Evolutionary conservation across 1,284 basidiomycete genomes (phyloP), one percentile per base, ranked within the genome.

Genomic region (Meripilus lineatus): DNA sequence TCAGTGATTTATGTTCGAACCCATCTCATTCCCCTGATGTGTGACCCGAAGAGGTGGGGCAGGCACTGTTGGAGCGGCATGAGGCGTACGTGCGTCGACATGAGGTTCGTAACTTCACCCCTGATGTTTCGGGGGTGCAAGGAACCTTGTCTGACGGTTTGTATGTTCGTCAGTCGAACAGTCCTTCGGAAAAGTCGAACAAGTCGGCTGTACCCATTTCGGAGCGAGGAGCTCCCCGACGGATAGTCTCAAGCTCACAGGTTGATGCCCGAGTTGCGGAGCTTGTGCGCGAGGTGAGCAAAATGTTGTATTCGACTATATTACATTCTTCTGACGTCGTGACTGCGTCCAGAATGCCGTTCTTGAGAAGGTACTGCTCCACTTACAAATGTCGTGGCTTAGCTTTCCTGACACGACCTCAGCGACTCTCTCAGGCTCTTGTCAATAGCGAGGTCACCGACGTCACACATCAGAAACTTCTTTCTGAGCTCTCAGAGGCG

Each of bases 371-470:
- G 87, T 85, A 36, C 8, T 45, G 64, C 32, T 32, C n/a, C 21
- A 47, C 34, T 28, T 17, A 36, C 15, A 22, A 21, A 7, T 34
- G 36, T 7, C 28, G 35, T 4, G 20, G 7, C 42, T 32, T 5
- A 46, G n/a, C 21, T 22, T 48, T 18, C 18, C 32, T 13, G 7
- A 26, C 24, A 20, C 37, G 32, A 15, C 28, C 42, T 47, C 51
- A 93, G 84, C 77, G 84, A 43, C 74, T 95, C 24, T 83, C 84
- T 1, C 87, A 92, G 63, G 81, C 89, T 17, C 72, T 90, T 17
- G 70, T 92, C 37, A 89, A 92, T 57, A 84, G 79, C 38, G 92
- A 95, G 62, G 76, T 91, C 23, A 75, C 84, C 3, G 92, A 95
- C 55, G 72, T 78, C 8, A 84, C 88, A 14, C 89, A 84, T 53